These are phyloP conservation scores for Dendryphion nanum DNA, from an alignment of 2,329 filamentous ascomycete species.

Conservation along the genomic window DNA sequence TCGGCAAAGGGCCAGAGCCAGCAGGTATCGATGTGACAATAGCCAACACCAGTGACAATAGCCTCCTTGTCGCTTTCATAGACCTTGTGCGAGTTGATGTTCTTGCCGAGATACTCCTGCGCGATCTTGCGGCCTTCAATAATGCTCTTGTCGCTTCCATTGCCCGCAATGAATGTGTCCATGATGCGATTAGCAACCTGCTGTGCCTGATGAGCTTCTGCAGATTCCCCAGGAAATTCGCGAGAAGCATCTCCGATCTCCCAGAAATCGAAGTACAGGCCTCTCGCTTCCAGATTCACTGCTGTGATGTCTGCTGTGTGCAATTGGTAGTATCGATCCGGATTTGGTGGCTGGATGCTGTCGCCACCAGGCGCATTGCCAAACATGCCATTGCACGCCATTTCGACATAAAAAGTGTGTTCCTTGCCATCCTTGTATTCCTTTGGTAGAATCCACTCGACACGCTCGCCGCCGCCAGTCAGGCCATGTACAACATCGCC, in stretches of 20 bases:
- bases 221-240: constrained; percentile 85
- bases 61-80: constrained; percentile 74
- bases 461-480: constrained; percentile 83
- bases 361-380: constrained; percentile 85
- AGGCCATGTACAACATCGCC: constrained; percentile 90
- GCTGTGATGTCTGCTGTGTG: constrained; percentile 80
- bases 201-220: constrained; percentile 84
- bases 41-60: constrained; percentile 84
- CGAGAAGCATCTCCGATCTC: constrained; percentile 88
- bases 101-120: constrained; percentile 70
- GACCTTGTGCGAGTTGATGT: constrained; percentile 78
- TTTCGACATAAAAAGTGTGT: constrained; percentile 92
- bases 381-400: constrained; percentile 99
- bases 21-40: constrained; percentile 97
- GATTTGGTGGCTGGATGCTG: constrained; percentile 81
- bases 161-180: constrained; percentile 79
- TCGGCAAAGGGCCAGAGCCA: constrained; percentile 99
- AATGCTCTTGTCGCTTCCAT: constrained; percentile 71
- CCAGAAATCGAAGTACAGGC: constrained; percentile 90
- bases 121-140: constrained; percentile 79
- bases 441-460: constrained; percentile 87
- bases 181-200: constrained; percentile 85
- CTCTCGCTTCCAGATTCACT: constrained; percentile 80
- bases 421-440: constrained; percentile 79
- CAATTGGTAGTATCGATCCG: constrained; percentile 78